Evolutionary conservation across 2,329 filamentous ascomycete species (phyloP).

Genomic region (Sporothrix schenckii): DNA sequence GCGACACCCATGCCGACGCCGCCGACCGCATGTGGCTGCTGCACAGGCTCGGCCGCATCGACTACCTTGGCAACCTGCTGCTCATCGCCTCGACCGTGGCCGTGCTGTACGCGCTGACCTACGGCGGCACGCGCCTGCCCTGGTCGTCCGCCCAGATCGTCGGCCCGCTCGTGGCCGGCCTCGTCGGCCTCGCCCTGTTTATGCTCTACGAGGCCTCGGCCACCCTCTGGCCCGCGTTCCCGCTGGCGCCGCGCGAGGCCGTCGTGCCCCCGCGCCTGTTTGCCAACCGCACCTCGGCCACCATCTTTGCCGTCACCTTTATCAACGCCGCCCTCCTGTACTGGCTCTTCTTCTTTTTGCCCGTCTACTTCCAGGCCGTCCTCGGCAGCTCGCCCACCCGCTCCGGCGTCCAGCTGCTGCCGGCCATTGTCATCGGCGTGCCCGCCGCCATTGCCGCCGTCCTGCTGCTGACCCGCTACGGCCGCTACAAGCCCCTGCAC

Average conservation of each 20-base stretch:
- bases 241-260: slow-evolving; percentile 36
- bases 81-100: slow-evolving; percentile 46
- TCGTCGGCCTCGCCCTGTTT: slow-evolving; percentile 45
- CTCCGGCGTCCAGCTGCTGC: slow-evolving; percentile 41
- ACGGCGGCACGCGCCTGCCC: slow-evolving; percentile 46
- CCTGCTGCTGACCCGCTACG: slow-evolving; percentile 28
- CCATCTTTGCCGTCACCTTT: slow-evolving; percentile 41
- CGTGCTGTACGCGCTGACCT: slow-evolving; percentile 50
- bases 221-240: background rate
- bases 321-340: slow-evolving; percentile 43
- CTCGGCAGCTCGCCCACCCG: slow-evolving; percentile 41
- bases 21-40: slow-evolving; percentile 31
- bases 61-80: slow-evolving; percentile 49
- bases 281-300: slow-evolving; percentile 45
- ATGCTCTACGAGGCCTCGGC: slow-evolving; percentile 40
- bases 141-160: slow-evolving; percentile 49
- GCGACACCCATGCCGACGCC: background rate
- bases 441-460: slow-evolving; percentile 33
- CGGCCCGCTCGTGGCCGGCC: slow-evolving; percentile 49
- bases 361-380: slow-evolving; percentile 52
- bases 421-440: slow-evolving; percentile 38
- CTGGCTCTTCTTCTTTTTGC: slow-evolving; percentile 47
- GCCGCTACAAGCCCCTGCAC: slow-evolving; percentile 43
- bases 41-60: slow-evolving; percentile 44
- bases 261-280: slow-evolving; percentile 51